These are phyloP conservation scores for Leccinum uliginosum DNA, from an alignment of 768 basidiomycete genomes.

Conservation along the genomic window DNA sequence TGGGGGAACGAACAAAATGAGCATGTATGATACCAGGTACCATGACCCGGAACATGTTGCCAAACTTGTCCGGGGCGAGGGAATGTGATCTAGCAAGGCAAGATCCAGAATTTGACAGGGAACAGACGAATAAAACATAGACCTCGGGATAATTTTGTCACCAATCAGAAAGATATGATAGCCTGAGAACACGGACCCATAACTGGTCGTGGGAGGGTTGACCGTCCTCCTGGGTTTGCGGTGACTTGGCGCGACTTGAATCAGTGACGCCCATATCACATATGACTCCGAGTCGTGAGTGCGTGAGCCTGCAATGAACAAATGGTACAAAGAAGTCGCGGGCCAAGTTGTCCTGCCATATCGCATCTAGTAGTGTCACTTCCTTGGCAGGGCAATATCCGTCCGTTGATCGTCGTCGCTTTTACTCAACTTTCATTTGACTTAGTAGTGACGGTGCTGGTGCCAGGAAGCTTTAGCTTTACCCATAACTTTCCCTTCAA, in stretches of 20 bases:
- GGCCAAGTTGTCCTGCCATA: not conserved
- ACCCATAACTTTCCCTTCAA: not conserved
- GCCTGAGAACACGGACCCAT: slow-evolving; percentile 15
- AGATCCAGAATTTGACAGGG: slow-evolving; percentile 4
- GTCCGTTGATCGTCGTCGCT: not conserved
- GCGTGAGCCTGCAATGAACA: not conserved
- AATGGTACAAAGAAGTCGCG: not conserved
- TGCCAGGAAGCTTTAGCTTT: not conserved
- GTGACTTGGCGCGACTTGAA: slow-evolving; percentile 8
- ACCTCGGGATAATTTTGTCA: slow-evolving; percentile 15
- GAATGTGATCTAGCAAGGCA: slow-evolving; percentile 13
- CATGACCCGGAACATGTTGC: slow-evolving; percentile 10
- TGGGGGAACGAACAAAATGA: not conserved
- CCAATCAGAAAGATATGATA: slow-evolving; percentile 10
- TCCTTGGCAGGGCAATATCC: not conserved
- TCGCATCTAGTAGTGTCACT: not conserved
- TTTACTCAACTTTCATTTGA: not conserved
- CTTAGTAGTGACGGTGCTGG: not conserved
- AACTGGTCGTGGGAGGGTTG: slow-evolving; percentile 21
- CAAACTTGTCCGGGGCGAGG: slow-evolving; percentile 4
- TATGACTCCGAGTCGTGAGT: not conserved
- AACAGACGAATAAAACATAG: slow-evolving; percentile 10
- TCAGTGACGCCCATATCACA: slow-evolving; percentile 10
- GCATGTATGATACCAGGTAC: not conserved
- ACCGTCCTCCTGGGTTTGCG: not conserved